Evolutionary conservation across 148 eudicot species (phyloP).

Genomic region (Heliosperma pusillum): DNA sequence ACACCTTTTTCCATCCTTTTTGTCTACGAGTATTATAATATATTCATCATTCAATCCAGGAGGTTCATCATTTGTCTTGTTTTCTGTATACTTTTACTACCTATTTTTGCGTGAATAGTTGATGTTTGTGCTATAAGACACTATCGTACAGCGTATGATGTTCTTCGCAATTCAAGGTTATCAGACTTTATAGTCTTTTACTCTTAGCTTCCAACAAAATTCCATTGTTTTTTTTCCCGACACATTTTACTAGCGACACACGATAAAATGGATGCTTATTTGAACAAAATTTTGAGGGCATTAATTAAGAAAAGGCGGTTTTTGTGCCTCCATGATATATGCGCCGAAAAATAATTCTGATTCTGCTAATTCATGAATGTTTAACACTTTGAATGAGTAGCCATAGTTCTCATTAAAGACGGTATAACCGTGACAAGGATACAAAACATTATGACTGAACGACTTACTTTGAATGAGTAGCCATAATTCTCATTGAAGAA

Average conservation of each 20-base stretch:
- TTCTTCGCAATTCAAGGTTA: neutral
- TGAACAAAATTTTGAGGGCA: too few species aligned
- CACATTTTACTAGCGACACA: neutral
- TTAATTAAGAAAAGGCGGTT: too few species aligned
- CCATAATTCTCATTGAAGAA: too few species aligned
- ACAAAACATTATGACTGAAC: too few species aligned
- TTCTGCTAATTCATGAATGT: too few species aligned
- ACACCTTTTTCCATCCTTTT: neutral
- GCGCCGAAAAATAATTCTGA: too few species aligned
- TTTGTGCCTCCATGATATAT: too few species aligned
- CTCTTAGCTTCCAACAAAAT: neutral
- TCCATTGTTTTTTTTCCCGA: neutral
- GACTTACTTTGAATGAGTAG: too few species aligned
- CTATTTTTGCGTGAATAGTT: neutral
- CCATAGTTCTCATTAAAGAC: too few species aligned
- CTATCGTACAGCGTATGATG: neutral
- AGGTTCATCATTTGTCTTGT: slow-evolving; percentile 9
- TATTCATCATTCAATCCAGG: neutral
- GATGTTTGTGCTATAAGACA: neutral
- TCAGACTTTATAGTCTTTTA: neutral
- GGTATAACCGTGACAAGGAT: too few species aligned
- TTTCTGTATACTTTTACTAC: neutral
- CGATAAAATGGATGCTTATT: neutral
- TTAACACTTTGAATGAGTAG: too few species aligned
- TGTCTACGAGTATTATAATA: neutral